Evolutionary conservation across 805 yeast genomes (phyloP), one percentile per base, ranked within the genome.

Genomic region (Metschnikowia kofuensis): DNA sequence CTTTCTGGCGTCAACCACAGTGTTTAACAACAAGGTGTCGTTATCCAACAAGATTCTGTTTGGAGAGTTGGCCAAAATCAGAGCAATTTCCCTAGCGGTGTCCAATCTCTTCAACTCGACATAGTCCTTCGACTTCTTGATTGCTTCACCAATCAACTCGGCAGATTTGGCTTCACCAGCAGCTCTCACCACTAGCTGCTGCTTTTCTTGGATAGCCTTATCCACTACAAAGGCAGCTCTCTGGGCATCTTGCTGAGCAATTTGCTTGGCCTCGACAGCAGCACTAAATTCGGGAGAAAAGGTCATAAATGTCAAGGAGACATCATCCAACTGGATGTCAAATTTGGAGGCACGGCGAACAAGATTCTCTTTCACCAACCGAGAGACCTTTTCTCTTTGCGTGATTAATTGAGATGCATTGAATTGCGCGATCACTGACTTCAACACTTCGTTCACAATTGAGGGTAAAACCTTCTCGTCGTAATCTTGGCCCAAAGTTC

Each of bases 211-310:
- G 60, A 88, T 83, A 8, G 99, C 99, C 67, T 90, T 89, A 69
- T 94, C 99, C 45, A 94, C 99, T 38, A 94, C 77, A 59, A 91
- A 94, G 0, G 98, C 97, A 8, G 99, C 98, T 69, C 96, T 85
- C 73, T 94, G 97, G 16, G 99, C 98, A 67, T 94, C 99, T 76
- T 94, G 99, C 70, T 94, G 99, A 29, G 99, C 98, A 70, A 94
- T 94, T 76, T 94, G 99, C 72, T 94, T 94, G 50, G 97, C 96
- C 74, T 94, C 99, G 48, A 94, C 99, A 5, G 98, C 98, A 40
- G 87, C 84, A 38, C 98, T 91, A 68, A 94, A 94, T 70, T 94
- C 99, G 29, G 99, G 99, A 2, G 96, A 87, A 69, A 94, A 94
- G 1, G 97, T 89, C 98, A 94, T 94, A 61, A 75, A 89, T 2